Percentiles rank a stretch among this genome's conserved stretches.
phyloP scores from a whole-genome alignment of 1,284 basidiomycete species.

The Veloporphyrellus conicus region DNA sequence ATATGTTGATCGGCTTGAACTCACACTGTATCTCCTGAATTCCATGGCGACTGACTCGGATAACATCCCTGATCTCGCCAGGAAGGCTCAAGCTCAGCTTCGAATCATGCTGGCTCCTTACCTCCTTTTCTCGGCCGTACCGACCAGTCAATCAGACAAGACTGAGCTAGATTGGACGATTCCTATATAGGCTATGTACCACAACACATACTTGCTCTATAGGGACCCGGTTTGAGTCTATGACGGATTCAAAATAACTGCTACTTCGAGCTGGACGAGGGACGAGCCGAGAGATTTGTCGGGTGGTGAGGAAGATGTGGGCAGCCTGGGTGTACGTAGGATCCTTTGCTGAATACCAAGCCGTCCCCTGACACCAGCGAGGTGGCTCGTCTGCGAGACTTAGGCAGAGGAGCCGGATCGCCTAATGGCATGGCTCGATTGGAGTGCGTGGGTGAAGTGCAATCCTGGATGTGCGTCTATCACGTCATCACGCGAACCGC shows the following conservation, averaged over 20 bases:
- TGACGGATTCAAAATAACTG: conserved; percentile 38
- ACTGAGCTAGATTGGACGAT: conserved; percentile 21
- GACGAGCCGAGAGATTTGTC: conserved; percentile 44
- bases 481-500: not conserved
- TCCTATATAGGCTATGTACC: conserved; percentile 31
- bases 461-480: conserved; percentile 34
- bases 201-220: conserved; percentile 36
- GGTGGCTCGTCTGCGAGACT: conserved; percentile 9
- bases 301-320: conserved; percentile 44
- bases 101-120: conserved; percentile 25
- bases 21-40: conserved; percentile 37
- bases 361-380: not conserved
- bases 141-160: not conserved
- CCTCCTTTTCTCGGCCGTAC: conserved; percentile 8
- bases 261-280: conserved; percentile 35
- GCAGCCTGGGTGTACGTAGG: conserved; percentile 34
- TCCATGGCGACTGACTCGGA: conserved; percentile 1
- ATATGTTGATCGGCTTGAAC: conserved; percentile 41
- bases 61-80: conserved; percentile 13
- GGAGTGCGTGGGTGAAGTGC: conserved; percentile 40
- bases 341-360: conserved; percentile 6
- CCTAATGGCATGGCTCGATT: conserved; percentile 41
- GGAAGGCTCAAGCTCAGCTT: conserved; percentile 25
- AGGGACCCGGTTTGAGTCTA: conserved; percentile 4
- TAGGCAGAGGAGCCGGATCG: conserved; percentile 27